Conservation (phyloP, 2,329 filamentous ascomycete genomes). For the Pleomassaria siparia region DNA sequence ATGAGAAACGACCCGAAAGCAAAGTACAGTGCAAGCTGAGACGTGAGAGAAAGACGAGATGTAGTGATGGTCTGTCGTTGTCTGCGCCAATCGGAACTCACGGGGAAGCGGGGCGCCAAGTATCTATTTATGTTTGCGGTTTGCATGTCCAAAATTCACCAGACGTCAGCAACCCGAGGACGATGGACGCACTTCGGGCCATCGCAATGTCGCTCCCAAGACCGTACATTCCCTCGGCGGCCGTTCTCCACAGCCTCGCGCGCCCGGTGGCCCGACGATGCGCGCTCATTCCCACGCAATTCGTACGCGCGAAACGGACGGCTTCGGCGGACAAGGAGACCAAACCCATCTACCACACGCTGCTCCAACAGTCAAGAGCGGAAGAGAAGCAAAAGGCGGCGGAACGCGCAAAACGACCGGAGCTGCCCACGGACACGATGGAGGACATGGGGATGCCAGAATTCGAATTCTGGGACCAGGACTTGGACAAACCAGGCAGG, state of each 20-base stretch:
- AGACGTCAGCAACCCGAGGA: neutral
- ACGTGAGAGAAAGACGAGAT: too few species aligned
- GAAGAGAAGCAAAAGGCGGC: neutral
- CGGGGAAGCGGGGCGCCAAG: too few species aligned
- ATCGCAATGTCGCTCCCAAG: conserved; percentile 19
- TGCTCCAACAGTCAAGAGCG: neutral
- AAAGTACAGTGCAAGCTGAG: too few species aligned
- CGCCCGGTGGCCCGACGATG: conserved; percentile 23
- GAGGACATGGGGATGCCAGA: conserved; percentile 21
- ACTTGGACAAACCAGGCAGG: conserved; percentile 21
- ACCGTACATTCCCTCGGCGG: conserved; percentile 28
- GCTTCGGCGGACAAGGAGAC: conserved; percentile 6
- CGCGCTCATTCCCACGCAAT: conserved; percentile 17
- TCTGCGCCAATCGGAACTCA: too few species aligned
- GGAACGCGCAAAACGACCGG: neutral
- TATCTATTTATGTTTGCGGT: conserved; percentile 47
- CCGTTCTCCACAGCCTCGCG: conserved; percentile 26
- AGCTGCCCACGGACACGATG: conserved; percentile 18
- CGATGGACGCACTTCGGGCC: neutral
- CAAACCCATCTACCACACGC: neutral
- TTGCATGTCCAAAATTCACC: conserved; percentile 16
- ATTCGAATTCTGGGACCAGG: conserved; percentile 34
- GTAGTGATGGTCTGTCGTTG: too few species aligned
- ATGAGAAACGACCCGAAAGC: too few species aligned
- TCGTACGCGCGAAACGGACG: conserved; percentile 25